These are phyloP conservation scores for Moringa oleifera DNA, from an alignment of 345 rosid species.

Conservation along the genomic window DNA sequence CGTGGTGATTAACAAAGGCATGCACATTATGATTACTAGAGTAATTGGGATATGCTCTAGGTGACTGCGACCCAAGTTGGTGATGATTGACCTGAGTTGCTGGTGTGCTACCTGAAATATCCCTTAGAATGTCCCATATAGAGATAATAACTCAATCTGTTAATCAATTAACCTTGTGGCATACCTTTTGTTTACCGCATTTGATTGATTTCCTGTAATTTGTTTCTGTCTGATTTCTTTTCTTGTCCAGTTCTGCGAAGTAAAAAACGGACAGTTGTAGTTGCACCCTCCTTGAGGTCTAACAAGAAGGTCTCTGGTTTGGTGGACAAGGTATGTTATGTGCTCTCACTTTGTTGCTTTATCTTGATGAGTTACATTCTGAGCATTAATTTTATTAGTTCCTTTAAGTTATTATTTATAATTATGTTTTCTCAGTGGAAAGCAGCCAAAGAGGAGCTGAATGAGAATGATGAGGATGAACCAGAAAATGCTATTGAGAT, in stretches of 20 bases:
- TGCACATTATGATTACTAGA: too few species aligned
- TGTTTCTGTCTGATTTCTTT: not conserved
- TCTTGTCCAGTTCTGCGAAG: slow-evolving; percentile 47
- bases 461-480: slow-evolving; percentile 75
- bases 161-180: not conserved
- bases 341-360: slow-evolving; percentile 5
- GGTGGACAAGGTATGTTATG: slow-evolving; percentile 79
- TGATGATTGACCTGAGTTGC: too few species aligned
- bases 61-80: too few species aligned
- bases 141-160: not conserved
- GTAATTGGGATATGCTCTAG: not conserved
- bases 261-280: slow-evolving; percentile 70
- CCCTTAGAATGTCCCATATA: not conserved
- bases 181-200: not conserved
- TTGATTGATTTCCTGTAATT: not conserved
- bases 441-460: slow-evolving; percentile 94
- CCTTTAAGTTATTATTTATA: too few species aligned
- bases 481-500: slow-evolving; percentile 55
- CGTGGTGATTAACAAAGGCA: too few species aligned
- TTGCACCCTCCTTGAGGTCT: slow-evolving; percentile 73
- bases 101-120: not conserved
- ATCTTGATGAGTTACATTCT: not conserved
- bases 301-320: slow-evolving; percentile 89
- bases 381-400: too few species aligned
- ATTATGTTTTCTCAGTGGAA: slow-evolving; percentile 58